A percentile compares a stretch with the other conserved stretches of the same genome.
Evolutionary conservation across 805 yeast genomes (phyloP).

Genomic region (Torulaspora microellipsoides): DNA sequence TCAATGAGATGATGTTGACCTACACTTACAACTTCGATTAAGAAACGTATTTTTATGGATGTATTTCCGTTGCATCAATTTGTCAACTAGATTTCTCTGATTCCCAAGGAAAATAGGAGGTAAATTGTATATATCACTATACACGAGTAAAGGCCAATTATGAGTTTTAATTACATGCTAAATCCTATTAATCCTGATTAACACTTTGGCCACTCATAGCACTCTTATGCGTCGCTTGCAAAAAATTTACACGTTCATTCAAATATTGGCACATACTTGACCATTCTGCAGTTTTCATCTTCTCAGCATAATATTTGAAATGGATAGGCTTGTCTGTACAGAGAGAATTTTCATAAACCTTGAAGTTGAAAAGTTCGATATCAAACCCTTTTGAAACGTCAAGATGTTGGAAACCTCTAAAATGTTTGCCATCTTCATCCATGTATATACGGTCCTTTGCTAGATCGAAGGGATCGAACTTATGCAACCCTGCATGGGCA

Average conservation of each 20-base stretch:
- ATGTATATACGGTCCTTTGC: conserved; percentile 15
- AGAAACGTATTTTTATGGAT: too few species aligned
- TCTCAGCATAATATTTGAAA: conserved; percentile 16
- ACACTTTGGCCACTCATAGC: neutral
- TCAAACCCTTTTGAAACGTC: conserved; percentile 21
- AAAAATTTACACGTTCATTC: conserved; percentile 13
- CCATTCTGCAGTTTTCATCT: conserved; percentile 15
- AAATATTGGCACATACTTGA: conserved; percentile 22
- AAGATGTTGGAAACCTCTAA: conserved; percentile 21
- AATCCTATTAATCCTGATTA: too few species aligned
- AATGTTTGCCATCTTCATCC: conserved; percentile 20
- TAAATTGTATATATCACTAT: too few species aligned
- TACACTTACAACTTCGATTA: too few species aligned
- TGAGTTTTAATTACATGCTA: too few species aligned
- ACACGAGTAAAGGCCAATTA: too few species aligned
- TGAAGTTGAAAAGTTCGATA: conserved; percentile 25
- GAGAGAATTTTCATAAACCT: conserved; percentile 14
- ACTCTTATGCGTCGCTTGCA: conserved; percentile 8
- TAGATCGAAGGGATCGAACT: conserved; percentile 34
- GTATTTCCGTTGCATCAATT: too few species aligned
- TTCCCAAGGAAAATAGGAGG: too few species aligned
- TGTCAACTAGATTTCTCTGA: too few species aligned
- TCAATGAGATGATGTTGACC: too few species aligned
- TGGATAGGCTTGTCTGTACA: conserved; percentile 17
- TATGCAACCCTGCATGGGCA: conserved; percentile 38